Percentiles rank a stretch among this genome's conserved stretches.
phyloP scores from a whole-genome alignment of 2,329 filamentous ascomycete genomes.

The Hymenoscyphus linearis region DNA sequence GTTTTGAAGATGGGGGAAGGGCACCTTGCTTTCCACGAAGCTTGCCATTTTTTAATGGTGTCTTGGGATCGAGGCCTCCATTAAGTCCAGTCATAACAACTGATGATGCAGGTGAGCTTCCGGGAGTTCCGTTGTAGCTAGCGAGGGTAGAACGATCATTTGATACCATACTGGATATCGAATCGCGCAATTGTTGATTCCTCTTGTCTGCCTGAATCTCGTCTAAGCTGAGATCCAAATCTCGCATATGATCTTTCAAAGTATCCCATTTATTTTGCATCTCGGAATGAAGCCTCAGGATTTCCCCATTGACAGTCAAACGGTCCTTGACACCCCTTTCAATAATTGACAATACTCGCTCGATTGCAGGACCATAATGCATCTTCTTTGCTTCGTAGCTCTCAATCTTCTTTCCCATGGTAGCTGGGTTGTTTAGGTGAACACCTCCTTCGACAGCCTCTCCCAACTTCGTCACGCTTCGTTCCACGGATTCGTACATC shows the following conservation, averaged over 20 bases:
- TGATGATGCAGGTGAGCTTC: conserved; percentile 61
- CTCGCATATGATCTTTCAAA: conserved; percentile 69
- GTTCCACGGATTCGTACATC: conserved; percentile 92
- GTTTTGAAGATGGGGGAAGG: conserved; percentile 41
- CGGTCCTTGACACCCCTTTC: conserved; percentile 93
- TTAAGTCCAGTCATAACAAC: conserved; percentile 50
- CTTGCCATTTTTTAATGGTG: conserved; percentile 31
- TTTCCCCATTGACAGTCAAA: conserved; percentile 95
- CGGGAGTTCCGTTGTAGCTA: conserved; percentile 43
- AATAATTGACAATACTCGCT: conserved; percentile 85
- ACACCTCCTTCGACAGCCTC: conserved; percentile 72
- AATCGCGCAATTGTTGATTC: conserved; percentile 79
- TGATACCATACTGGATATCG: conserved; percentile 78
- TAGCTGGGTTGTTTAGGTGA: conserved; percentile 65
- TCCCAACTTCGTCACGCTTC: conserved; percentile 75
- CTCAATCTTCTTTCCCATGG: conserved; percentile 77
- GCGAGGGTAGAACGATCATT: conserved; percentile 43
- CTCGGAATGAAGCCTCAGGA: conserved; percentile 78
- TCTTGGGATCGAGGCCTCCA: conserved; percentile 31
- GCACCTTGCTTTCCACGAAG: conserved; percentile 20
- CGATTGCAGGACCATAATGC: conserved; percentile 90
- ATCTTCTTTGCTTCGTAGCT: conserved; percentile 92
- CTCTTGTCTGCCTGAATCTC: conserved; percentile 60
- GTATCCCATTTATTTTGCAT: conserved; percentile 77
- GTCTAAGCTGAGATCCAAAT: conserved; percentile 70